Evolutionary conservation across 495 filamentous ascomycete species (phyloP).

Genomic region (Penicillium maclennaniae): DNA sequence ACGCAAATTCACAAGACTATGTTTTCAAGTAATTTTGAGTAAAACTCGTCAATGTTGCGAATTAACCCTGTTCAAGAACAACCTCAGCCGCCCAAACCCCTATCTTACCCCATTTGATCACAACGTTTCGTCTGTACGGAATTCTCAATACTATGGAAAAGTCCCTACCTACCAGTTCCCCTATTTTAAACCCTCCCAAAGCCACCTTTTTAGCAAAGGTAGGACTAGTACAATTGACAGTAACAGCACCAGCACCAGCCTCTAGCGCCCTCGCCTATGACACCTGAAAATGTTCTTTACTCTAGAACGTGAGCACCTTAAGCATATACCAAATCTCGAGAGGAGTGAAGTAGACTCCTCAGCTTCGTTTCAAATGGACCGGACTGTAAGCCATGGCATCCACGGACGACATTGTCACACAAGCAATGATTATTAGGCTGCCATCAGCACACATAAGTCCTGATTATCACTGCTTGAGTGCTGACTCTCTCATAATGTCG

Average conservation of each 20-base stretch:
- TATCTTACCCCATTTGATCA: conserved; percentile 21
- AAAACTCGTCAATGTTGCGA: neutral
- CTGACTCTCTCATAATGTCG: too few relatives aligned
- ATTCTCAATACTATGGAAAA: conserved; percentile 42
- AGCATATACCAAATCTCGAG: too few relatives aligned
- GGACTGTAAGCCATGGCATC: too few relatives aligned
- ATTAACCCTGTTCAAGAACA: neutral
- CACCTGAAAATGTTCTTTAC: too few relatives aligned
- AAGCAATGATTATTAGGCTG: too few relatives aligned
- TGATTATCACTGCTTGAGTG: too few relatives aligned
- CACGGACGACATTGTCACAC: too few relatives aligned
- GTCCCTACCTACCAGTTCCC: conserved; percentile 72
- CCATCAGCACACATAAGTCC: too few relatives aligned
- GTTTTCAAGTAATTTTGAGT: neutral
- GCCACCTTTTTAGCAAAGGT: conserved; percentile 60
- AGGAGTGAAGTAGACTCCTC: too few relatives aligned
- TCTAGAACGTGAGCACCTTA: too few relatives aligned
- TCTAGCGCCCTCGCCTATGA: conserved; percentile 31
- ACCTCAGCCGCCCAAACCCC: neutral
- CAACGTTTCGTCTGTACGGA: conserved; percentile 48
- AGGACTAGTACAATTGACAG: conserved; percentile 73
- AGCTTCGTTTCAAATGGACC: too few relatives aligned
- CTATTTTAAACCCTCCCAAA: conserved; percentile 91
- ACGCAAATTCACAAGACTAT: neutral
- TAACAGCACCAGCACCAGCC: conserved; percentile 73